These are phyloP conservation scores for Puccinia horiana DNA, from an alignment of 1,284 basidiomycete genomes.

Conservation along the genomic window DNA sequence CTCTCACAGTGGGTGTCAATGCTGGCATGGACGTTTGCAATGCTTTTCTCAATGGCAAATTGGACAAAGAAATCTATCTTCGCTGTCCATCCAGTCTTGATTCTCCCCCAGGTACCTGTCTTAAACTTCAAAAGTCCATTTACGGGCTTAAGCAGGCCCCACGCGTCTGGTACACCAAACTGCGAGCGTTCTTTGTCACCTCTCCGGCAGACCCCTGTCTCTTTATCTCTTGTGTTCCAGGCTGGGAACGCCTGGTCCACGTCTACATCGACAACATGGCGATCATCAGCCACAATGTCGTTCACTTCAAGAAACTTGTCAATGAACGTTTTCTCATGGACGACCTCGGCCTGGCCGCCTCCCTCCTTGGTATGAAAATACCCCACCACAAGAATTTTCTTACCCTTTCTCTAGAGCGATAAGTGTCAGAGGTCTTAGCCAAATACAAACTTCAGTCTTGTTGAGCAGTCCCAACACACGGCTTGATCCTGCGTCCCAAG, in stretches of 20 bases:
- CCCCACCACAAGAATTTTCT: not conserved
- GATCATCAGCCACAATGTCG: conserved; percentile 1
- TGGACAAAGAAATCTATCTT: not conserved
- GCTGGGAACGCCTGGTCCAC: conserved; percentile 10
- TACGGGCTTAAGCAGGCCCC: conserved; percentile 18
- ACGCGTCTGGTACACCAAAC: conserved; percentile 33
- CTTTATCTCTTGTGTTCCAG: not conserved
- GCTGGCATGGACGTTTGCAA: conserved; percentile 1
- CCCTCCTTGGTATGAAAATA: not conserved
- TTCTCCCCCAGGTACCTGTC: not conserved
- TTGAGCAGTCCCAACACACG: no score
- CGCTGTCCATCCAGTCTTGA: not conserved
- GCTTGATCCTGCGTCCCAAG: not conserved
- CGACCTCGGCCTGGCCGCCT: not conserved
- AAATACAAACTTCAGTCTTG: no score
- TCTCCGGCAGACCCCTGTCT: not conserved
- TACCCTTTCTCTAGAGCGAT: not conserved
- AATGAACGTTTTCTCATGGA: conserved; percentile 20
- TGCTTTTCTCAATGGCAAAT: not conserved
- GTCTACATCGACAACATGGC: conserved; percentile 18
- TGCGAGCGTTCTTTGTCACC: not conserved
- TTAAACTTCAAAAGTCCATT: not conserved
- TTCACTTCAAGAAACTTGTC: conserved; percentile 3
- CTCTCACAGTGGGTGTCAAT: not conserved
- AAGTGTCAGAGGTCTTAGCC: no score